These are phyloP conservation scores for Ceratobasidium sp. DNA, from an alignment of 1,284 basidiomycete species.

Conservation along the genomic window DNA sequence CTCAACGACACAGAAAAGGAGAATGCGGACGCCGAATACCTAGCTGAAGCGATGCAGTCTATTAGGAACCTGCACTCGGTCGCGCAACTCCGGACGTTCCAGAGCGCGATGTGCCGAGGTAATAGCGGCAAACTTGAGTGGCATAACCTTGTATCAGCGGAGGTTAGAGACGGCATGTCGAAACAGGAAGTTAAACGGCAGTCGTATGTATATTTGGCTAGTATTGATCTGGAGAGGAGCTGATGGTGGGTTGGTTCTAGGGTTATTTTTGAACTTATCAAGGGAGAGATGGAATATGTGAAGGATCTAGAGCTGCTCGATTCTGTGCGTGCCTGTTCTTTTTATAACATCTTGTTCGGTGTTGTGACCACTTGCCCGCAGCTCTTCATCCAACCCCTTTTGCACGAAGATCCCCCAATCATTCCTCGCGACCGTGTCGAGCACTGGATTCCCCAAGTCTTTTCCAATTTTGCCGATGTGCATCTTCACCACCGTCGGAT, in stretches of 20 bases:
- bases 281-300: slow-evolving; percentile 94
- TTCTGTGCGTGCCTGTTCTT: slow-evolving; percentile 58
- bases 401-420: slow-evolving; percentile 75
- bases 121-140: slow-evolving; percentile 80
- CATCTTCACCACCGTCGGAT: slow-evolving; percentile 74
- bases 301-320: slow-evolving; percentile 91
- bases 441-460: slow-evolving; percentile 87
- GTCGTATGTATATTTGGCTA: slow-evolving; percentile 63
- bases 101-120: slow-evolving; percentile 81
- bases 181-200: slow-evolving; percentile 86
- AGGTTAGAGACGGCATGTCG: slow-evolving; percentile 66
- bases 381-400: slow-evolving; percentile 70
- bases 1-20: slow-evolving; percentile 76
- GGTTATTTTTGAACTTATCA: slow-evolving; percentile 93
- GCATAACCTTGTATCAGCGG: slow-evolving; percentile 81
- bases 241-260: slow-evolving; percentile 56
- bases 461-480: slow-evolving; percentile 87
- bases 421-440: slow-evolving; percentile 75
- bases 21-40: slow-evolving; percentile 81
- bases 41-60: slow-evolving; percentile 74
- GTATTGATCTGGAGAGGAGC: slow-evolving; percentile 4
- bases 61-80: slow-evolving; percentile 79
- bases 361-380: slow-evolving; percentile 40
- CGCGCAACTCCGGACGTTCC: slow-evolving; percentile 83
- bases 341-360: slow-evolving; percentile 15